Conservation (phyloP, 768 basidiomycete genomes). For the Panus rudis region DNA sequence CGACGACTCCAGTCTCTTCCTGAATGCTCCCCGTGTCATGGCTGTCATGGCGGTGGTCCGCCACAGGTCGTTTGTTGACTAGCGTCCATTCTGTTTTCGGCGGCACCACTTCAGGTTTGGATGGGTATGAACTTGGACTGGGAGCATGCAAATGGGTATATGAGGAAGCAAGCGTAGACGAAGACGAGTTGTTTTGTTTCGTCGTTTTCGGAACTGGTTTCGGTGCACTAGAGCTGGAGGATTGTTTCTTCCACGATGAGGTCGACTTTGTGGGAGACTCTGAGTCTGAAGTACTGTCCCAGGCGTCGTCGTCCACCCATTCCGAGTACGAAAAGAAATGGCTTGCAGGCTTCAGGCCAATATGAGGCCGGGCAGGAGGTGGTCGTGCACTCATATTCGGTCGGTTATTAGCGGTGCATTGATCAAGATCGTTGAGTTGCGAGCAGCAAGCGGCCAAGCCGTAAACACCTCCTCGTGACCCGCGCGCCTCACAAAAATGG, state of each 20-base stretch:
- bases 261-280: slow-evolving; percentile 59
- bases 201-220: slow-evolving; percentile 45
- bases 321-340: slow-evolving; percentile 45
- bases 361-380: slow-evolving; percentile 69
- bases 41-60: slow-evolving; percentile 18
- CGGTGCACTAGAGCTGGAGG: slow-evolving; percentile 36
- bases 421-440: too few species aligned
- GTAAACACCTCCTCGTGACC: too few species aligned
- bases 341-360: slow-evolving; percentile 47
- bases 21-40: slow-evolving; percentile 15
- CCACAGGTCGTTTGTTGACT: slow-evolving; percentile 40
- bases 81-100: slow-evolving; percentile 74
- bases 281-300: slow-evolving; percentile 79
- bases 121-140: slow-evolving; percentile 69
- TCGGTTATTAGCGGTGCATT: too few species aligned
- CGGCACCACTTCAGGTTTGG: slow-evolving; percentile 37
- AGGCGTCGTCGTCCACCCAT: slow-evolving; percentile 83
- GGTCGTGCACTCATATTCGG: slow-evolving; percentile 56
- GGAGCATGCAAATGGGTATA: slow-evolving; percentile 77
- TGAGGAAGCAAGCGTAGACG: slow-evolving; percentile 67
- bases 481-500: too few species aligned
- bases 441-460: too few species aligned
- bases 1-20: slow-evolving; percentile 40
- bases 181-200: slow-evolving; percentile 39
- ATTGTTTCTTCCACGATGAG: slow-evolving; percentile 17